phyloP scores from a whole-genome alignment of 1,139 yeast genomes.

The Scheffersomyces titani region DNA sequence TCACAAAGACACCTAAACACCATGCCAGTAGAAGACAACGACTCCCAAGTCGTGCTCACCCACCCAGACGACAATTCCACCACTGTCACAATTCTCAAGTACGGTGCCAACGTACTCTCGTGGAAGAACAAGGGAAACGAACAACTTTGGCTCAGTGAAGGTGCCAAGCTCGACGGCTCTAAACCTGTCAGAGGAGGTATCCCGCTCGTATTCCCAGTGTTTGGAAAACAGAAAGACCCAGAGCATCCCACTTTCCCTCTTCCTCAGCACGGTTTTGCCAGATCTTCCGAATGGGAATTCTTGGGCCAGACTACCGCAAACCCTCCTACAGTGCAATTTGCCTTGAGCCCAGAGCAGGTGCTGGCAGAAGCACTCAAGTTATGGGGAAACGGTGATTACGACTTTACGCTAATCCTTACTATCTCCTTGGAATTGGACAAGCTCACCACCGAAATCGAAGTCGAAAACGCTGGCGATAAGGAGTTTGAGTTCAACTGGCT shows the following conservation, averaged over 20 bases:
- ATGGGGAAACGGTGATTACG: slow-evolving; percentile 53
- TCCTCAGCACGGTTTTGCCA: slow-evolving; percentile 96
- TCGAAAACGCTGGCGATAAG: slow-evolving; percentile 65
- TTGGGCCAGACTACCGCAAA: slow-evolving; percentile 69
- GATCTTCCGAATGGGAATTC: slow-evolving; percentile 89
- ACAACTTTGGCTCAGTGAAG: slow-evolving; percentile 63
- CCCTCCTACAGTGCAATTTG: slow-evolving; percentile 80
- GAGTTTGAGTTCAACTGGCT: slow-evolving; percentile 88
- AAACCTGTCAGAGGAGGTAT: slow-evolving; percentile 97
- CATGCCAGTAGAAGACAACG: slow-evolving; percentile 67
- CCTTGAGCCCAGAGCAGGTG: slow-evolving; percentile 81
- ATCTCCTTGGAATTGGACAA: slow-evolving; percentile 55
- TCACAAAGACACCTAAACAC: not conserved
- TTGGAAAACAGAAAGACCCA: slow-evolving; percentile 64
- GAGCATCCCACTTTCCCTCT: slow-evolving; percentile 46
- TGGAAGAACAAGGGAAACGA: slow-evolving; percentile 74
- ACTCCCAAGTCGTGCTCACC: slow-evolving; percentile 60
- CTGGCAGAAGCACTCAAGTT: slow-evolving; percentile 59
- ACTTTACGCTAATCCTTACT: slow-evolving; percentile 76
- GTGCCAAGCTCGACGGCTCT: slow-evolving; percentile 84
- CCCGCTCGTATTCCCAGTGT: slow-evolving; percentile 93
- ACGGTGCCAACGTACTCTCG: slow-evolving; percentile 85
- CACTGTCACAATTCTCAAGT: slow-evolving; percentile 66
- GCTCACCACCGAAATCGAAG: slow-evolving; percentile 70
- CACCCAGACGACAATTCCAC: slow-evolving; percentile 57